phyloP scores from a whole-genome alignment of 1,139 yeast genomes.

The Fermentozyma sake region DNA sequence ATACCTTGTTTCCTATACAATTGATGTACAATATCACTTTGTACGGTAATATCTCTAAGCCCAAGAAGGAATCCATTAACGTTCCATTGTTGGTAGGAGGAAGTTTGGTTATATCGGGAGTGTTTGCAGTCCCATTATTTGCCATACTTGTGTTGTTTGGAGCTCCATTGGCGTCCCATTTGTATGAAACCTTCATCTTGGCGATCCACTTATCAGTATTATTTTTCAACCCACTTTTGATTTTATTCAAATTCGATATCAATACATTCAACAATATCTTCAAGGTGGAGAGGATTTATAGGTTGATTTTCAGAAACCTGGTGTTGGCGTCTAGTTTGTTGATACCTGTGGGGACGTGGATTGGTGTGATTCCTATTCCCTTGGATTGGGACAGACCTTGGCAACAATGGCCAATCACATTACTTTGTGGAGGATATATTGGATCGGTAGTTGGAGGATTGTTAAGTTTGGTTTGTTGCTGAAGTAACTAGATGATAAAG shows the following conservation, averaged over 20 bases:
- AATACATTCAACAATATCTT: constrained; percentile 22
- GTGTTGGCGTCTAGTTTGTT: constrained; percentile 42
- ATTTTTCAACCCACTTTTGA: constrained; percentile 59
- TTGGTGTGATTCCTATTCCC: constrained; percentile 91
- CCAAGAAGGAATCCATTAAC: constrained; percentile 22
- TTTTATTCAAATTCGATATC: constrained; percentile 55
- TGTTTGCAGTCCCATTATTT: constrained; percentile 51
- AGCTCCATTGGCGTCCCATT: constrained; percentile 65
- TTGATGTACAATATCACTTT: constrained; percentile 23
- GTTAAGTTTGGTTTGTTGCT: constrained; percentile 15
- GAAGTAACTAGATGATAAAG: too few species aligned
- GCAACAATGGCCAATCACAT: constrained; percentile 97
- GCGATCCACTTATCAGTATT: constrained; percentile 64
- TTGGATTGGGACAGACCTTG: constrained; percentile 97
- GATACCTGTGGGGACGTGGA: constrained; percentile 76
- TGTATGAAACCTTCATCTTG: constrained; percentile 57
- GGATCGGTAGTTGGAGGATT: constrained; percentile 63
- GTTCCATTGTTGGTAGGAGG: constrained; percentile 29
- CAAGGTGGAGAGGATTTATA: constrained; percentile 18
- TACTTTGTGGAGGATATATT: constrained; percentile 70
- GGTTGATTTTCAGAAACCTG: constrained; percentile 28
- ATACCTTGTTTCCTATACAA: constrained; percentile 23
- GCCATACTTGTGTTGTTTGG: constrained; percentile 66
- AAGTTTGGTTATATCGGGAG: constrained; percentile 36
- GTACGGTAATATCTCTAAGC: constrained; percentile 13